phyloP scores from a whole-genome alignment of 768 basidiomycete genomes.

The Phylloporus sp. region DNA sequence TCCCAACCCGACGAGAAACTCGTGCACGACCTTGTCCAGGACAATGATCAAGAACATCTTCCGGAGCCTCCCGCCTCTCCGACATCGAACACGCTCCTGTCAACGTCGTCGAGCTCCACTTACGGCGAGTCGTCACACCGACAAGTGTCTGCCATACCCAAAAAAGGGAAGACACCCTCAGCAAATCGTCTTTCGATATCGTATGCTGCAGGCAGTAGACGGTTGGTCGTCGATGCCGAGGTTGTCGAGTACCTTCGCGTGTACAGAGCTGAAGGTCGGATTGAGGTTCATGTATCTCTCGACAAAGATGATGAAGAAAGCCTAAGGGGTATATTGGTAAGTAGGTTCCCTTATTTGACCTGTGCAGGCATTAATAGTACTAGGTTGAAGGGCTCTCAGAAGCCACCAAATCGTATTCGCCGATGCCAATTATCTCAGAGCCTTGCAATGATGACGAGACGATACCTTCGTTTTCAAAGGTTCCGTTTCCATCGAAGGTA shows the following conservation, averaged over 20 bases:
- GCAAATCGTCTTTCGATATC: slow-evolving; percentile 91
- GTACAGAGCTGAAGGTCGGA: slow-evolving; percentile 75
- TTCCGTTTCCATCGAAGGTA: slow-evolving; percentile 48
- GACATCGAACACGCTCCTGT: slow-evolving; percentile 44
- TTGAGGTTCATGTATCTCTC: slow-evolving; percentile 73
- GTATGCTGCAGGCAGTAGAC: slow-evolving; percentile 83
- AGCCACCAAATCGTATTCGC: slow-evolving; percentile 63
- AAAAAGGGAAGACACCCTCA: slow-evolving; percentile 52
- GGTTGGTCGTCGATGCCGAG: slow-evolving; percentile 86
- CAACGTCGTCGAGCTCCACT: slow-evolving; percentile 33
- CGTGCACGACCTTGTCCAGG: slow-evolving; percentile 11
- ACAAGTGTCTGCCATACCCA: slow-evolving; percentile 24
- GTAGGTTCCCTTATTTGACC: slow-evolving; percentile 23
- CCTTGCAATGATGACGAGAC: slow-evolving; percentile 51
- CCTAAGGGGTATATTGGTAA: slow-evolving; percentile 73
- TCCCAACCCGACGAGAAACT: slow-evolving; percentile 15
- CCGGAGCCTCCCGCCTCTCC: slow-evolving; percentile 61
- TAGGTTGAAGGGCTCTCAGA: slow-evolving; percentile 78
- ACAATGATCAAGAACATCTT: slow-evolving; percentile 42
- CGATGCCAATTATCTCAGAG: slow-evolving; percentile 45
- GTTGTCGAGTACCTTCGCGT: slow-evolving; percentile 80
- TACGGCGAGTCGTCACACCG: slow-evolving; percentile 44
- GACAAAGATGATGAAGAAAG: slow-evolving; percentile 50
- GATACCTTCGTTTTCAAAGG: slow-evolving; percentile 69
- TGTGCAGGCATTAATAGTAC: slow-evolving; percentile 7